Evolutionary conservation across 257 asterid genomes (phyloP).

Genomic region (Lycium barbarum): DNA sequence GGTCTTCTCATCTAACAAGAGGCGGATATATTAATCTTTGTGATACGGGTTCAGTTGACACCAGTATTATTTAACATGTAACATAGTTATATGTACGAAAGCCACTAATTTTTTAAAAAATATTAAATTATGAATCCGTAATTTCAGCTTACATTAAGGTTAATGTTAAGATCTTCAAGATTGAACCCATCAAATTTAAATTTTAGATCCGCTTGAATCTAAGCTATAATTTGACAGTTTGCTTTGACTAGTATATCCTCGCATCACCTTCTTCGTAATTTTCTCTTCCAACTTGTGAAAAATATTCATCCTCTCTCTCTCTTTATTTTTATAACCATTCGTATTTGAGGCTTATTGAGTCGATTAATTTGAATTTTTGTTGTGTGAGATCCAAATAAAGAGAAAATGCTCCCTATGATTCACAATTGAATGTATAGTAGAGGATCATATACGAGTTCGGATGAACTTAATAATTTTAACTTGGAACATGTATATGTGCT

Average conservation of each 20-base stretch:
- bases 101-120: neutral
- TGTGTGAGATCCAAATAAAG: neutral
- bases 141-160: neutral
- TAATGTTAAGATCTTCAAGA: neutral
- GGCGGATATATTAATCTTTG: neutral
- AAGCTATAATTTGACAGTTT: neutral
- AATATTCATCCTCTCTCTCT: neutral
- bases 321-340: neutral
- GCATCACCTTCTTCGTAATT: constrained; percentile 32
- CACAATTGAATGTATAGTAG: neutral
- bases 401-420: too few species aligned
- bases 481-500: neutral
- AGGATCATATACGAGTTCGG: neutral
- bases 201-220: neutral
- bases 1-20: neutral
- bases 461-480: neutral
- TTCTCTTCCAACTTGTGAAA: constrained; percentile 24
- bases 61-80: neutral
- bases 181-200: neutral
- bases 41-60: neutral
- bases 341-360: too few species aligned
- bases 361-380: too few species aligned
- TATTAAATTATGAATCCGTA: neutral
- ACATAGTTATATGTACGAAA: neutral
- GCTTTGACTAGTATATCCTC: constrained; percentile 38